These are phyloP conservation scores for Lactuca sativa DNA, from an alignment of 129 eudicot species.

Conservation along the genomic window DNA sequence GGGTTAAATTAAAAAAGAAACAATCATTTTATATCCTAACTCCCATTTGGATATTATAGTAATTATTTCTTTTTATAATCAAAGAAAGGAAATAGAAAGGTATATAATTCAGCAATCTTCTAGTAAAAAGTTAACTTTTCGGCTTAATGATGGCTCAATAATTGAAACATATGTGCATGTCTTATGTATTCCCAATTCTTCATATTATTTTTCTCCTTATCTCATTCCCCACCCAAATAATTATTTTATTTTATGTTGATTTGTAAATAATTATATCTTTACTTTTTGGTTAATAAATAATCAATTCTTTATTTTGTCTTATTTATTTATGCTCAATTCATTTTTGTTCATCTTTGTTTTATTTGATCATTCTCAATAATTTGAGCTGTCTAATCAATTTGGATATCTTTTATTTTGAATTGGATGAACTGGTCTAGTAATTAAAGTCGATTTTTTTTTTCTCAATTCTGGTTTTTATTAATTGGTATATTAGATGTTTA, in stretches of 20 bases:
- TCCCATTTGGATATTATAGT: neutral
- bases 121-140: constrained; percentile 39
- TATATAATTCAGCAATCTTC: constrained; percentile 20
- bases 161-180: constrained; percentile 40
- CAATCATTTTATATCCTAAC: neutral
- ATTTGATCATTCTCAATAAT: constrained; percentile 29
- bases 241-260: constrained; percentile 4
- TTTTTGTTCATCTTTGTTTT: constrained; percentile 16
- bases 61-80: constrained; percentile 4
- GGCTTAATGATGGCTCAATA: constrained; percentile 45
- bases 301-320: constrained; percentile 21
- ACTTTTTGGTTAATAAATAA: constrained; percentile 8
- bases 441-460: no score
- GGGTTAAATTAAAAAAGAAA: no score
- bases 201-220: constrained; percentile 26
- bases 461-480: neutral
- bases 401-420: neutral
- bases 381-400: constrained; percentile 19
- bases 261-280: constrained; percentile 6
- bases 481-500: neutral
- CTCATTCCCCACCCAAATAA: constrained; percentile 30
- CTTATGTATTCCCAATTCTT: constrained; percentile 39
- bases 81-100: constrained; percentile 14
- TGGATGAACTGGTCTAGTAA: neutral
- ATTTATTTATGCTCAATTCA: constrained; percentile 3